Evolutionary conservation across 495 filamentous ascomycete genomes (phyloP).

Genomic region (Penicillium daleae): DNA sequence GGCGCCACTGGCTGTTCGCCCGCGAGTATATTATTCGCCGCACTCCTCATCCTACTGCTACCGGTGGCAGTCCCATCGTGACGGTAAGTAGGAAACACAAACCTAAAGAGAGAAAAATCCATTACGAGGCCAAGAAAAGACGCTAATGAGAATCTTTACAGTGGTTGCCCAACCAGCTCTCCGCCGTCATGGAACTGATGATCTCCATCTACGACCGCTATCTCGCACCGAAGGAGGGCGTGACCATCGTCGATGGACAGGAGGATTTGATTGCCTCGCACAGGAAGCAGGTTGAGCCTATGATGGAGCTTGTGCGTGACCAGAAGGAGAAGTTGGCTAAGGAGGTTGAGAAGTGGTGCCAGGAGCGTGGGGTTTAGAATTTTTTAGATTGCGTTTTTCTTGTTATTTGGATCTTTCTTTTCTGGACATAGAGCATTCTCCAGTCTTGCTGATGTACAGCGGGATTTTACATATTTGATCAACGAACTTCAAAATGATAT

Average conservation of each 20-base stretch:
- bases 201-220: constrained; percentile 56
- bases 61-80: constrained; percentile 88
- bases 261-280: constrained; percentile 38
- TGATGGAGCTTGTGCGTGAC: constrained; percentile 71
- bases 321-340: constrained; percentile 71
- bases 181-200: constrained; percentile 78
- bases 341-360: constrained; percentile 82
- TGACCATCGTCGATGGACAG: constrained; percentile 27
- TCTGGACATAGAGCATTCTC: background rate
- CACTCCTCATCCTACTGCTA: constrained; percentile 82
- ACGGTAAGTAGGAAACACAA: constrained; percentile 55
- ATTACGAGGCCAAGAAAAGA: background rate
- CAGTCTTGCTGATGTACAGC: background rate
- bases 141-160: constrained; percentile 25
- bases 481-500: too few species aligned
- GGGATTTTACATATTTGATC: too few species aligned
- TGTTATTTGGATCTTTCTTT: background rate
- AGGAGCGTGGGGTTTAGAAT: constrained; percentile 63
- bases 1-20: constrained; percentile 95
- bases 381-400: background rate
- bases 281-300: constrained; percentile 54
- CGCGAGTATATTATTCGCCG: constrained; percentile 89
- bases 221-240: constrained; percentile 48
- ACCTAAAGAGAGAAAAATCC: background rate
- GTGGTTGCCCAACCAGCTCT: constrained; percentile 87